These are phyloP conservation scores for Neurospora hispaniola DNA, from an alignment of 495 filamentous ascomycete species.

Conservation along the genomic window DNA sequence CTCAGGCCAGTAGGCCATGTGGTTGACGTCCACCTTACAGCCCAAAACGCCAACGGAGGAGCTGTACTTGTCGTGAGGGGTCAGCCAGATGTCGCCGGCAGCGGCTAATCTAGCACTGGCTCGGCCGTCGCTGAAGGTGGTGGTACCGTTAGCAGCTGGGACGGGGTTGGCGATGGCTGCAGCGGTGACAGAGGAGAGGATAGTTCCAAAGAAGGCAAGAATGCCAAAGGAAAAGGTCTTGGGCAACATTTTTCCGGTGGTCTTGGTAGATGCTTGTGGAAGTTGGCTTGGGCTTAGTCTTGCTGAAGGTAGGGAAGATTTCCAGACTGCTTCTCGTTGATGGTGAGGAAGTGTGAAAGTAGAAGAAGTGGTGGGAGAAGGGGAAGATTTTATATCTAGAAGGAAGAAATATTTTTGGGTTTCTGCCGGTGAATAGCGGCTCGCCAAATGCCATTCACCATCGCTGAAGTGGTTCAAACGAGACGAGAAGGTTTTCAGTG, in stretches of 20 bases:
- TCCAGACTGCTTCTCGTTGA: background rate
- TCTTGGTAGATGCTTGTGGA: no score
- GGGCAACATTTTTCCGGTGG: no score
- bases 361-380: background rate
- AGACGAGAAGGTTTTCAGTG: background rate
- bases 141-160: no score
- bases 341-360: background rate
- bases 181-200: no score
- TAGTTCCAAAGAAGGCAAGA: no score
- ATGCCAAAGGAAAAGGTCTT: no score
- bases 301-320: background rate
- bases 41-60: conserved; percentile 35
- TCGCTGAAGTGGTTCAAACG: background rate
- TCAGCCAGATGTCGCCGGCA: conserved; percentile 9
- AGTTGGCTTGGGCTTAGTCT: background rate
- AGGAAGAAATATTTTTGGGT: background rate
- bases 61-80: conserved; percentile 31
- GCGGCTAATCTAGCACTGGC: no score
- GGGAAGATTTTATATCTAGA: background rate
- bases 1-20: conserved; percentile 32
- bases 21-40: conserved; percentile 34
- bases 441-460: background rate
- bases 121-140: no score
- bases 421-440: background rate
- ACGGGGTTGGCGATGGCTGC: no score